Conservation (phyloP, 345 rosid species). For the Salix exigua region DNA sequence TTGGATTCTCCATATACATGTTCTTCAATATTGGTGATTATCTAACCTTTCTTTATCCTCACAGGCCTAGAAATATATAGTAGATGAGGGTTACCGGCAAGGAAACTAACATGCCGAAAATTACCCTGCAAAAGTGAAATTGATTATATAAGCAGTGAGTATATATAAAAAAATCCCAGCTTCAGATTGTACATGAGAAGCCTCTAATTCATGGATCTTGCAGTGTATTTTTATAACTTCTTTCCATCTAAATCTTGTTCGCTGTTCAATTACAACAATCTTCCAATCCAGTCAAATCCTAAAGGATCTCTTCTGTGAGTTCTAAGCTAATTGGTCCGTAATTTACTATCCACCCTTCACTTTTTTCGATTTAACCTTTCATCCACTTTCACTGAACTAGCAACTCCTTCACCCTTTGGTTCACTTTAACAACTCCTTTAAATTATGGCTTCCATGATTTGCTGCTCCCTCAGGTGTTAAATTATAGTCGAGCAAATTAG, state of each 20-base stretch:
- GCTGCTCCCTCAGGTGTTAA: background rate
- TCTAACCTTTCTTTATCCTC: constrained; percentile 6
- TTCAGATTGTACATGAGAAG: background rate
- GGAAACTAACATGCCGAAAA: constrained; percentile 81
- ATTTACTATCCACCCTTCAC: background rate
- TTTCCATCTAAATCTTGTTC: no score
- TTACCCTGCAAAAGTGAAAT: constrained; percentile 51
- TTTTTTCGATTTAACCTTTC: constrained; percentile 11
- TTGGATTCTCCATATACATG: constrained; percentile 1
- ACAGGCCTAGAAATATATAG: constrained; percentile 57
- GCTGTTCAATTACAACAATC: no score
- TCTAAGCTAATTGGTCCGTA: no score
- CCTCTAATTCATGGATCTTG: background rate
- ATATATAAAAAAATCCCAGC: background rate
- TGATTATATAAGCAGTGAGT: background rate
- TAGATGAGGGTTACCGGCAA: constrained; percentile 70
- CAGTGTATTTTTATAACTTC: no score
- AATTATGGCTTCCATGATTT: background rate
- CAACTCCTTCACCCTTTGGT: no score
- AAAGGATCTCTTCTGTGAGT: no score
- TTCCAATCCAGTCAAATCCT: no score
- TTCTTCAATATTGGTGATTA: background rate
- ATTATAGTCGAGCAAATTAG: background rate
- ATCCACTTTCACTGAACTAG: background rate
- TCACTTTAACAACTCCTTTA: background rate